A percentile compares a stretch with the other conserved stretches of the same genome.
These are phyloP conservation scores for Hypoxylon fuscum DNA, from an alignment of 495 filamentous ascomycete genomes.

Conservation along the genomic window DNA sequence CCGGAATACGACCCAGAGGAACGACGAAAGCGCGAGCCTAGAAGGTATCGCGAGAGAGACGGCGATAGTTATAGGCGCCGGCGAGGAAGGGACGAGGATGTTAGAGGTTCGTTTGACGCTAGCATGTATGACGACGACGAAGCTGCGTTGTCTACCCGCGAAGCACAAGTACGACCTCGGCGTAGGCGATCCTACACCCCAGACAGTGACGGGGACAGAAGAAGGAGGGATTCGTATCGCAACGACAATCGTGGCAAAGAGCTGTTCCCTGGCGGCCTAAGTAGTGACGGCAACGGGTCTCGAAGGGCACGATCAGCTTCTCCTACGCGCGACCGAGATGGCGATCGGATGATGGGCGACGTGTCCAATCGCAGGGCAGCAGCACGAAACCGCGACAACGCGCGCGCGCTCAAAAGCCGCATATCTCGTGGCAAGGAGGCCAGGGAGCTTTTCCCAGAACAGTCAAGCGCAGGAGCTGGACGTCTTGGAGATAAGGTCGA, in stretches of 20 bases:
- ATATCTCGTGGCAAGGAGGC: conserved; percentile 44
- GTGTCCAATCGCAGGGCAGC: conserved; percentile 43
- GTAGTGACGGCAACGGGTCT: conserved; percentile 49
- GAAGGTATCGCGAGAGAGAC: conserved; percentile 66
- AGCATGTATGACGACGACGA: conserved; percentile 81
- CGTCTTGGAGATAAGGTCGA: conserved; percentile 74
- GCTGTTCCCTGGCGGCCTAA: conserved; percentile 57
- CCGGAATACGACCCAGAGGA: conserved; percentile 88
- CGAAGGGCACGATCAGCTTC: conserved; percentile 75
- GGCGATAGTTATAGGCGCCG: conserved; percentile 66
- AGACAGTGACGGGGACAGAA: conserved; percentile 42
- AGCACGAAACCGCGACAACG: conserved; percentile 55
- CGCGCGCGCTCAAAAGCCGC: conserved; percentile 56
- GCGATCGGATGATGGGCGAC: conserved; percentile 58
- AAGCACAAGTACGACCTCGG: conserved; percentile 31
- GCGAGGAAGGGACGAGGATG: conserved; percentile 57
- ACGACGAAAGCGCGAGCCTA: conserved; percentile 62
- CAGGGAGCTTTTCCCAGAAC: conserved; percentile 77
- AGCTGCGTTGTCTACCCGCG: conserved; percentile 46
- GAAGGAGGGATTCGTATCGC: conserved; percentile 38
- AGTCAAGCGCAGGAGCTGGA: conserved; percentile 50
- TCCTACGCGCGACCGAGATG: conserved; percentile 71
- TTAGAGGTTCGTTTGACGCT: conserved; percentile 67
- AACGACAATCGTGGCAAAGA: conserved; percentile 56
- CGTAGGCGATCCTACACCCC: conserved; percentile 49